These are phyloP conservation scores for Candida sanyiensis DNA, from an alignment of 805 yeast genomes.

Conservation along the genomic window DNA sequence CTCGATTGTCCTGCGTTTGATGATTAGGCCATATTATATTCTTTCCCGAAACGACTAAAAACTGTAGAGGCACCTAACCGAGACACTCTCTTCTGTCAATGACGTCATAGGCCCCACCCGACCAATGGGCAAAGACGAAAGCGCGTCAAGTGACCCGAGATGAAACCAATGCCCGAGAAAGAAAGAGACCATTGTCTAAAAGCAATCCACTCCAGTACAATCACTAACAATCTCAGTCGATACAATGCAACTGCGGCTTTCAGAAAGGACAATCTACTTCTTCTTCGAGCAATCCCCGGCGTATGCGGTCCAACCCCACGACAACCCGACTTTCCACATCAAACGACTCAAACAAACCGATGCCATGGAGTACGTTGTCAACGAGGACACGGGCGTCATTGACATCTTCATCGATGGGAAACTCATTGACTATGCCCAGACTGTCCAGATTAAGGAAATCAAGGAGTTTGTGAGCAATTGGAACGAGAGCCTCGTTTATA, in stretches of 20 bases:
- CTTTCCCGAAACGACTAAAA: too few species aligned
- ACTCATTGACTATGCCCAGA: conserved; percentile 4
- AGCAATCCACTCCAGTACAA: too few species aligned
- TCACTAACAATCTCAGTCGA: neutral
- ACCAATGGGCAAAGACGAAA: too few species aligned
- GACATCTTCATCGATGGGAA: conserved; percentile 6
- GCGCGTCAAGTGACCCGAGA: too few species aligned
- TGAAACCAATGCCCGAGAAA: too few species aligned
- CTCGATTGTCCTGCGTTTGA: too few species aligned
- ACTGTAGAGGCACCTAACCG: too few species aligned
- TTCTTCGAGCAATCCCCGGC: conserved; percentile 9
- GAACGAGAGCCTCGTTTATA: conserved; percentile 7
- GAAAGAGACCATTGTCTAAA: too few species aligned
- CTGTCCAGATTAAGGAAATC: neutral
- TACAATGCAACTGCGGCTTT: conserved; percentile 6
- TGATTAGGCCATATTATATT: too few species aligned
- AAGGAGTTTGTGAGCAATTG: conserved; percentile 8
- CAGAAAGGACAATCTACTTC: conserved; percentile 5
- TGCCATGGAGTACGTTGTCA: conserved; percentile 5
- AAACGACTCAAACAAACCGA: conserved; percentile 3
- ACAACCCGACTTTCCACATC: conserved; percentile 5
- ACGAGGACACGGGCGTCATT: conserved; percentile 5
- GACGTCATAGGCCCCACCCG: too few species aligned
- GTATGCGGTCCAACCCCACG: conserved; percentile 2
- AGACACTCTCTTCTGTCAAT: too few species aligned